A percentile compares a stretch with the other conserved stretches of the same genome.
These are phyloP conservation scores for Hibiscus syriacus DNA, from an alignment of 345 rosid genomes.

Conservation along the genomic window DNA sequence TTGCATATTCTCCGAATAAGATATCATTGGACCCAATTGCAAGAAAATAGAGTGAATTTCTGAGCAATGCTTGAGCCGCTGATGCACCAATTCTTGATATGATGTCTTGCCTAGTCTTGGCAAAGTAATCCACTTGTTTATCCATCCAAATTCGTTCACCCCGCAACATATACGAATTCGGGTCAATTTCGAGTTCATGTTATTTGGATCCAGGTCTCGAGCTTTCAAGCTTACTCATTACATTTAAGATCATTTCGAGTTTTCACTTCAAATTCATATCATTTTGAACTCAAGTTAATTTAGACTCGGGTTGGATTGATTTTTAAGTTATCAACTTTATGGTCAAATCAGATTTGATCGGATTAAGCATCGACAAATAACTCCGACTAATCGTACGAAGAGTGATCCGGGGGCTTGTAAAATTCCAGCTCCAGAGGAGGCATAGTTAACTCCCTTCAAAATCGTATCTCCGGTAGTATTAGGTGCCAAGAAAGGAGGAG, in stretches of 20 bases:
- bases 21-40: constrained; percentile 9
- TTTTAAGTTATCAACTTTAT: too few relatives aligned
- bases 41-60: constrained; percentile 2
- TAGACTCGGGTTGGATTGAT: too few relatives aligned
- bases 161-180: constrained; percentile 17
- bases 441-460: constrained; percentile 12
- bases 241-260: too few relatives aligned
- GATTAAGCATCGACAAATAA: too few relatives aligned
- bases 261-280: too few relatives aligned
- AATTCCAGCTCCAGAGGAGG: constrained; percentile 12
- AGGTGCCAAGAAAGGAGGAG: constrained; percentile 13
- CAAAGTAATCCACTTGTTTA: constrained; percentile 32
- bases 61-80: constrained; percentile 27
- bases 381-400: not conserved
- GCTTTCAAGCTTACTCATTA: too few relatives aligned
- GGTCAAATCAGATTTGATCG: too few relatives aligned
- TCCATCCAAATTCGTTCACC: constrained; percentile 54
- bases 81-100: constrained; percentile 24
- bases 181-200: too few relatives aligned
- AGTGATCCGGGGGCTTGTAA: not conserved
- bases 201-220: too few relatives aligned
- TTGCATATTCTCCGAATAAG: not conserved
- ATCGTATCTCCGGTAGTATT: not conserved
- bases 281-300: too few relatives aligned
- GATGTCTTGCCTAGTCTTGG: constrained; percentile 28